phyloP scores from a whole-genome alignment of 2,329 filamentous ascomycete species.

The Trichoderma harzianum region DNA sequence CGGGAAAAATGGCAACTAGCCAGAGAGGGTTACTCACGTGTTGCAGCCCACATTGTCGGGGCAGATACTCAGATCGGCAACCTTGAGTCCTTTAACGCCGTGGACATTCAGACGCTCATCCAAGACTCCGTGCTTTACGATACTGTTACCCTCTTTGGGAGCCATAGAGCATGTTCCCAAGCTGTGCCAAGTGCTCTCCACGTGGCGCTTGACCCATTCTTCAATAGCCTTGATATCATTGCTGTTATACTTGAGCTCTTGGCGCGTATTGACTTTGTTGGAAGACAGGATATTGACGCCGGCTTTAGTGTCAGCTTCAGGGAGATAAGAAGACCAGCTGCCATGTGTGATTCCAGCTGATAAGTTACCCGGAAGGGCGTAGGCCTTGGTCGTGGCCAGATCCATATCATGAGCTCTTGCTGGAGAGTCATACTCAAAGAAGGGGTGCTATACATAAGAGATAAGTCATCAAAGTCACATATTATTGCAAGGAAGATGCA shows the following conservation, averaged over 20 bases:
- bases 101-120: constrained; percentile 40
- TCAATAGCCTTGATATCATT: constrained; percentile 39
- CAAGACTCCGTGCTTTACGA: constrained; percentile 38
- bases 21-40: constrained; percentile 24
- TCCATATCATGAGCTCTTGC: constrained; percentile 29
- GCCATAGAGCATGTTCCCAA: constrained; percentile 44
- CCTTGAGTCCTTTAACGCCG: constrained; percentile 37
- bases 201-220: constrained; percentile 36
- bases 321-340: constrained; percentile 9
- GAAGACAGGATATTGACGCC: background rate
- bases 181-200: constrained; percentile 41
- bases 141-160: constrained; percentile 21
- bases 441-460: background rate
- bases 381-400: constrained; percentile 1
- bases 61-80: constrained; percentile 35
- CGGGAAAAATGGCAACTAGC: background rate
- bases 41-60: constrained; percentile 41
- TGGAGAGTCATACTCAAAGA: constrained; percentile 38
- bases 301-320: background rate
- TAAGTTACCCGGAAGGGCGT: constrained; percentile 1
- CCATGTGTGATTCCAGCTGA: constrained; percentile 11
- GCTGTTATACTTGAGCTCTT: constrained; percentile 4
- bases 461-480: background rate
- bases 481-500: background rate
- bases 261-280: background rate